A percentile compares a stretch with the other conserved stretches of the same genome.
Conservation (phyloP, 1,139 yeast genomes). For the Geotrichum armillariae region DNA sequence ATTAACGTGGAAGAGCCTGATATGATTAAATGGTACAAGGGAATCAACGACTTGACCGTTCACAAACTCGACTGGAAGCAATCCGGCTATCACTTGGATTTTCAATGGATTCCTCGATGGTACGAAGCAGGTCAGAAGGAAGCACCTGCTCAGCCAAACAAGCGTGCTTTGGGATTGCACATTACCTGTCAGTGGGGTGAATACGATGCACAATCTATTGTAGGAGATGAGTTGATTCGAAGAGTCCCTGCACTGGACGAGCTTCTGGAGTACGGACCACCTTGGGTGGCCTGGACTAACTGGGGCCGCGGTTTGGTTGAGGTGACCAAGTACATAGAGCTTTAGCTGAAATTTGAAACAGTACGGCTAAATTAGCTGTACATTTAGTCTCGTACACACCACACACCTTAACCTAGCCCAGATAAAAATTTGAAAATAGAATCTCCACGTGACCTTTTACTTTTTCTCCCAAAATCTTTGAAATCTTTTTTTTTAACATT, state of each 20-base stretch:
- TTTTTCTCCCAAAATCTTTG: too few species aligned
- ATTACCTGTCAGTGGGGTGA: constrained; percentile 78
- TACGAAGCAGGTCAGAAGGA: constrained; percentile 43
- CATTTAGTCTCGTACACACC: too few species aligned
- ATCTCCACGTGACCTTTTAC: too few species aligned
- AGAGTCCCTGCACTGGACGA: constrained; percentile 72
- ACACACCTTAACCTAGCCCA: background rate
- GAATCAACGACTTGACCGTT: constrained; percentile 61
- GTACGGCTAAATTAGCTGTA: too few species aligned
- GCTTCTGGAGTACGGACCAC: constrained; percentile 62
- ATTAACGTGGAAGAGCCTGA: constrained; percentile 24
- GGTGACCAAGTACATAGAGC: constrained; percentile 47
- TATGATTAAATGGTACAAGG: constrained; percentile 38
- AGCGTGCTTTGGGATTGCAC: constrained; percentile 48
- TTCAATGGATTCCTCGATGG: constrained; percentile 78
- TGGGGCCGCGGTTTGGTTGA: constrained; percentile 65
- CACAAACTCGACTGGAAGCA: constrained; percentile 65
- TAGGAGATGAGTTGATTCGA: constrained; percentile 40
- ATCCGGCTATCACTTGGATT: constrained; percentile 55
- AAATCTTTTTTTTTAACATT: background rate
- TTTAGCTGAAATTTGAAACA: constrained; percentile 32
- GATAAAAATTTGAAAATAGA: too few species aligned
- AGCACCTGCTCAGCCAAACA: constrained; percentile 15
- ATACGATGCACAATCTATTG: constrained; percentile 47
- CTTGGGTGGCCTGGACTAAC: constrained; percentile 64